These are phyloP conservation scores for Fusarium vanettenii DNA, from an alignment of 2,329 filamentous ascomycete genomes.

Conservation along the genomic window DNA sequence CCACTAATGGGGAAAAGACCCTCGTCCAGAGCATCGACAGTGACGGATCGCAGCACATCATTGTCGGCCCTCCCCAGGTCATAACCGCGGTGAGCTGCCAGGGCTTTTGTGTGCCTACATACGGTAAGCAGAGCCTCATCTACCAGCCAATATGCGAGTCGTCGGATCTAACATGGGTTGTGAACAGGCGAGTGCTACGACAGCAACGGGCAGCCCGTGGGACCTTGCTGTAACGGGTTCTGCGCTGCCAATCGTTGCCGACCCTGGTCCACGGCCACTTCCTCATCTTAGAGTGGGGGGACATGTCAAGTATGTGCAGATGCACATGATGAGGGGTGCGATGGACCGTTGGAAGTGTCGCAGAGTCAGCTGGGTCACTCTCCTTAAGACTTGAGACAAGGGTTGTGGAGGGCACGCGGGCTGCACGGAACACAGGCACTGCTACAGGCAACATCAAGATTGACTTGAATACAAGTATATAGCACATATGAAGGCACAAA, in stretches of 20 bases:
- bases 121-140: constrained; percentile 42
- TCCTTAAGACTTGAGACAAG: not conserved
- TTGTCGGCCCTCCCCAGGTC: constrained; percentile 58
- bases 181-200: constrained; percentile 48
- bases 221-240: constrained; percentile 57
- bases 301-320: not conserved
- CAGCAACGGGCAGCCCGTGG: constrained; percentile 49
- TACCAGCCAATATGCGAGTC: not conserved
- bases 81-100: constrained; percentile 56
- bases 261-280: constrained; percentile 46
- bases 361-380: not conserved
- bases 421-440: not conserved
- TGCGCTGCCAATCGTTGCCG: constrained; percentile 56
- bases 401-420: not conserved
- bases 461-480: not conserved
- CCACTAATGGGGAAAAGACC: constrained; percentile 47
- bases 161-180: not conserved
- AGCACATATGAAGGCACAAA: not conserved
- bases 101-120: constrained; percentile 56
- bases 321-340: no score
- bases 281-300: not conserved
- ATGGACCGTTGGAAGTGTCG: not conserved
- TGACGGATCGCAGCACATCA: constrained; percentile 53
- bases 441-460: not conserved
- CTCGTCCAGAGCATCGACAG: constrained; percentile 42